Percentiles rank a stretch among this genome's conserved stretches.
phyloP scores from a whole-genome alignment of 805 yeast species.

The Wickerhamomyces strasburgensis region DNA sequence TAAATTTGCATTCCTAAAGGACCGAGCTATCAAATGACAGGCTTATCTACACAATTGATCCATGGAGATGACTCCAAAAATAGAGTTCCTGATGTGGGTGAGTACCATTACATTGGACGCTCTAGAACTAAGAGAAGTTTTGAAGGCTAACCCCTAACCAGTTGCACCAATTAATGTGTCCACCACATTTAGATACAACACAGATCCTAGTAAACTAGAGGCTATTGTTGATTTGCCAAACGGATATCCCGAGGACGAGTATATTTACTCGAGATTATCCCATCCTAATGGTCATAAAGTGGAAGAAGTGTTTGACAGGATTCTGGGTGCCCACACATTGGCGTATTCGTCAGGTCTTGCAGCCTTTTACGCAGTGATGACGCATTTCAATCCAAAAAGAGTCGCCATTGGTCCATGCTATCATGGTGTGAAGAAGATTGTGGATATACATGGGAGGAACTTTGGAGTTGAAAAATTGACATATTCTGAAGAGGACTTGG shows the following conservation, averaged over 20 bases:
- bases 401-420: conserved; percentile 77
- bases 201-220: conserved; percentile 51
- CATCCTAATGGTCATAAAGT: conserved; percentile 70
- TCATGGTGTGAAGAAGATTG: conserved; percentile 78
- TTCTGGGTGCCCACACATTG: conserved; percentile 62
- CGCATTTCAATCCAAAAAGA: conserved; percentile 65
- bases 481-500: conserved; percentile 44
- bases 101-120: conserved; percentile 2
- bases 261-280: conserved; percentile 64
- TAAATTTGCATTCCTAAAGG: no score
- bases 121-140: no score
- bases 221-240: conserved; percentile 38
- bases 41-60: conserved; percentile 50
- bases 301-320: conserved; percentile 56
- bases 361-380: conserved; percentile 74
- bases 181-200: conserved; percentile 68
- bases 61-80: conserved; percentile 65
- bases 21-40: conserved; percentile 24
- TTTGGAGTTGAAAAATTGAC: conserved; percentile 48
- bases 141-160: conserved; percentile 26
- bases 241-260: conserved; percentile 30
- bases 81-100: conserved; percentile 54
- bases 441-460: conserved; percentile 56
- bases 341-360: conserved; percentile 75
- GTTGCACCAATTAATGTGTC: conserved; percentile 79